A percentile compares a stretch with the other conserved stretches of the same genome.
These are phyloP conservation scores for Salix brachista DNA, from an alignment of 345 rosid genomes.

Conservation along the genomic window DNA sequence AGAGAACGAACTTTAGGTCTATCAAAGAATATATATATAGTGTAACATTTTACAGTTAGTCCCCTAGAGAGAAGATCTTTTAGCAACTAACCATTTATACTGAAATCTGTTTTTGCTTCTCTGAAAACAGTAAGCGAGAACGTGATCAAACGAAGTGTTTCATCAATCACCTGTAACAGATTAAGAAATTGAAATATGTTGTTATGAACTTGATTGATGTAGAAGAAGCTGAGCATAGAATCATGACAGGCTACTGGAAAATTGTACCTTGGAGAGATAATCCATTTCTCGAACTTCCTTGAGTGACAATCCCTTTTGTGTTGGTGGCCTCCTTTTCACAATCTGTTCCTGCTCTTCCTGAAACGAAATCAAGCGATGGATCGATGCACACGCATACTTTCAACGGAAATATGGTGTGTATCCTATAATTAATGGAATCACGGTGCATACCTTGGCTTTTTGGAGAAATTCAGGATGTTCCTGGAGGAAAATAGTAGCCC, in stretches of 20 bases:
- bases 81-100: constrained; percentile 44
- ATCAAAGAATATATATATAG: not conserved
- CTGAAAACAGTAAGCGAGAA: constrained; percentile 76
- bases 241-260: not conserved
- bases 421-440: no score
- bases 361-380: not conserved
- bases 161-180: constrained; percentile 63
- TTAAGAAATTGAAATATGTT: not conserved
- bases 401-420: no score
- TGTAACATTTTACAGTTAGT: no score
- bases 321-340: constrained; percentile 30
- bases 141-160: constrained; percentile 70
- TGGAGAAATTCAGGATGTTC: constrained; percentile 54
- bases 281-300: constrained; percentile 73
- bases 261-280: constrained; percentile 57
- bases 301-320: constrained; percentile 51
- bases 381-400: no score
- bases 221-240: no score
- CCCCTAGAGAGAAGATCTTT: no score
- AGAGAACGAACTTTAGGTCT: not conserved
- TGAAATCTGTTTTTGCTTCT: constrained; percentile 59
- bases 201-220: not conserved
- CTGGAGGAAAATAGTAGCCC: constrained; percentile 74
- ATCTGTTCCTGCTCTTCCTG: constrained; percentile 76
- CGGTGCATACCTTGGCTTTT: constrained; percentile 53